These are phyloP conservation scores for Silene conica DNA, from an alignment of 148 eudicot genomes.

Conservation along the genomic window DNA sequence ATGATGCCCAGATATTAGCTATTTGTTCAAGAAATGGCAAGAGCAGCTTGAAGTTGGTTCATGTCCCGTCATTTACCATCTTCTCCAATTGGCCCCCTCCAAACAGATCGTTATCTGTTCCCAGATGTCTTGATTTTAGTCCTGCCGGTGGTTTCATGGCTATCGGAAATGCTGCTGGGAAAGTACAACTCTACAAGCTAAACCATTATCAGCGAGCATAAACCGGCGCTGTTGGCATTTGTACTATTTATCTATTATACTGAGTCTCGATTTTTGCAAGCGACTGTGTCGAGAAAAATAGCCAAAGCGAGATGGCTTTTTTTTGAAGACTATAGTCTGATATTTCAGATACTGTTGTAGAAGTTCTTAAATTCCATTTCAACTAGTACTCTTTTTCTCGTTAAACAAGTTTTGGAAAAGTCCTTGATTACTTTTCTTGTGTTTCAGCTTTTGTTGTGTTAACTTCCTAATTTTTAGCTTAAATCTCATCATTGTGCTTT, in stretches of 20 bases:
- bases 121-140: constrained; percentile 78
- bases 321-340: neutral
- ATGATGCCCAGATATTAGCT: constrained; percentile 78
- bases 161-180: constrained; percentile 74
- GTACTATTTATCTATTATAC: neutral
- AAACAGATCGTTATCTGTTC: constrained; percentile 37
- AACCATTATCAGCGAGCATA: constrained; percentile 72
- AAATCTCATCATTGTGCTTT: no score
- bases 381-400: neutral
- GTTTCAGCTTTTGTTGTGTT: neutral
- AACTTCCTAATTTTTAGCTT: neutral
- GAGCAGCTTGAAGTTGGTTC: constrained; percentile 74
- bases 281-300: neutral
- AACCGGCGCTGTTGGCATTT: neutral
- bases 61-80: constrained; percentile 72
- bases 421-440: neutral
- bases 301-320: neutral
- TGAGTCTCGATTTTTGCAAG: neutral
- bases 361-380: neutral
- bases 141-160: constrained; percentile 95
- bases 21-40: constrained; percentile 71
- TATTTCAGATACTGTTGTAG: neutral
- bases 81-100: constrained; percentile 88
- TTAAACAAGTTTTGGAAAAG: neutral
- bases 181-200: constrained; percentile 70